A percentile compares a stretch with the other conserved stretches of the same genome.
Evolutionary conservation across 2,329 filamentous ascomycete species (phyloP).

Genomic region (Fusarium sarcochroum): DNA sequence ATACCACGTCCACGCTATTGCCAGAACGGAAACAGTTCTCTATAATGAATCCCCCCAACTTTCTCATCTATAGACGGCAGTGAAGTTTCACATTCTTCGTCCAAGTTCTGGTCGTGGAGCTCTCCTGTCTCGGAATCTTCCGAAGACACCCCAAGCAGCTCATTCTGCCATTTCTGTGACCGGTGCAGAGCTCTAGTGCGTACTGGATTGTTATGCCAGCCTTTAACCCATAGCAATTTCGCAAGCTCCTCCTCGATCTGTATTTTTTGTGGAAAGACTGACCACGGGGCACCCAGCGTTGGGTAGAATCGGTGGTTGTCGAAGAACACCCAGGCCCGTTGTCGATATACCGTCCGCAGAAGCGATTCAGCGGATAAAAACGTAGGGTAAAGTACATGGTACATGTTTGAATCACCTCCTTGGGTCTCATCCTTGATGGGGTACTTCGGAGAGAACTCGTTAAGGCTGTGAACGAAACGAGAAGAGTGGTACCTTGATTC

Average conservation of each 20-base stretch:
- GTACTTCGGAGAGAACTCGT: background rate
- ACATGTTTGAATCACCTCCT: constrained; percentile 2
- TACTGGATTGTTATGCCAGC: background rate
- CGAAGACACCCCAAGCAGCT: background rate
- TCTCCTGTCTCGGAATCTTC: background rate
- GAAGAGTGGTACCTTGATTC: too few species aligned
- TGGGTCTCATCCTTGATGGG: background rate
- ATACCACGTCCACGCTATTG: background rate
- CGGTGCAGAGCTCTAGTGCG: constrained; percentile 4
- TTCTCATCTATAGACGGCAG: background rate
- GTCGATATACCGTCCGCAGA: constrained; percentile 12
- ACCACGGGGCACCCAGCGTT: background rate
- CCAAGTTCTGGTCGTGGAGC: too few species aligned
- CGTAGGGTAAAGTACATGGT: background rate
- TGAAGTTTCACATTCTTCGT: background rate
- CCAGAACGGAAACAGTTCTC: background rate
- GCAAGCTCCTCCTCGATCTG: background rate
- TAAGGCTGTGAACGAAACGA: background rate
- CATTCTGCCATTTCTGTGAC: constrained; percentile 26
- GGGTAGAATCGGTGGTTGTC: constrained; percentile 22
- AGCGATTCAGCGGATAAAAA: background rate
- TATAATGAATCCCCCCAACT: background rate
- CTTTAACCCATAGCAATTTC: too few species aligned
- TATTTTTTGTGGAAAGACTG: constrained; percentile 7
- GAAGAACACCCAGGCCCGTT: constrained; percentile 30